Evolutionary conservation across 352 stramenopile genomes (phyloP).

Genomic region (Pythium dissotocum): DNA sequence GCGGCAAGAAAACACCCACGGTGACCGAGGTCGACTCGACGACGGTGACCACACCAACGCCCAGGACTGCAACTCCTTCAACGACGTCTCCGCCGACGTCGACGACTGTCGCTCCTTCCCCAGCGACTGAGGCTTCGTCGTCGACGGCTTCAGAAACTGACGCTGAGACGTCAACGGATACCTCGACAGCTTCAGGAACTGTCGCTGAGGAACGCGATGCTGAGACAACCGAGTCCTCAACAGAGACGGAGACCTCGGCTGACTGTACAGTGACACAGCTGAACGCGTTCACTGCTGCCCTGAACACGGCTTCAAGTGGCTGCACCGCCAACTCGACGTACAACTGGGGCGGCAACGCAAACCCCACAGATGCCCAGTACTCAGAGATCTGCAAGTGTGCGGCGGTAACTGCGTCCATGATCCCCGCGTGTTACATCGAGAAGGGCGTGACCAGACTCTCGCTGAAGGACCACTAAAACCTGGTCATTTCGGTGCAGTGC

Average conservation of each 20-base stretch:
- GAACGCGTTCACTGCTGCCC: slow-evolving; percentile 7
- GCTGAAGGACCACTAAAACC: slow-evolving; percentile 14
- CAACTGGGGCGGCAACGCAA: slow-evolving; percentile 8
- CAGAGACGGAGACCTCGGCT: neutral
- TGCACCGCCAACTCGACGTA: slow-evolving; percentile 10
- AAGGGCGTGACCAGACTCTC: slow-evolving; percentile 9
- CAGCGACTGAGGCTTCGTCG: neutral
- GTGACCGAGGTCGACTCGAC: neutral
- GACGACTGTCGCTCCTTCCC: too few relatives aligned
- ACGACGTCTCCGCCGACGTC: neutral
- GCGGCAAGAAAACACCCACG: slow-evolving; percentile 9
- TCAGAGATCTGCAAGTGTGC: slow-evolving; percentile 17
- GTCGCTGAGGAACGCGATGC: too few relatives aligned
- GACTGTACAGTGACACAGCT: slow-evolving; percentile 10
- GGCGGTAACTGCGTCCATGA: neutral
- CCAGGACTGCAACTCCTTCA: too few relatives aligned
- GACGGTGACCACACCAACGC: neutral
- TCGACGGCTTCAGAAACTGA: too few relatives aligned
- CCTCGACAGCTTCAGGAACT: neutral
- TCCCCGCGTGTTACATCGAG: slow-evolving; percentile 9
- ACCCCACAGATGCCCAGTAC: slow-evolving; percentile 11
- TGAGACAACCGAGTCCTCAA: neutral
- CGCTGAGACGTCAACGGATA: too few relatives aligned
- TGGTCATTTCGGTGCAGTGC: slow-evolving; percentile 10
- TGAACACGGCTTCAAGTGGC: slow-evolving; percentile 14